Evolutionary conservation across 306 rosid genomes (phyloP).

Genomic region (Ammopiptanthus mongolicus): DNA sequence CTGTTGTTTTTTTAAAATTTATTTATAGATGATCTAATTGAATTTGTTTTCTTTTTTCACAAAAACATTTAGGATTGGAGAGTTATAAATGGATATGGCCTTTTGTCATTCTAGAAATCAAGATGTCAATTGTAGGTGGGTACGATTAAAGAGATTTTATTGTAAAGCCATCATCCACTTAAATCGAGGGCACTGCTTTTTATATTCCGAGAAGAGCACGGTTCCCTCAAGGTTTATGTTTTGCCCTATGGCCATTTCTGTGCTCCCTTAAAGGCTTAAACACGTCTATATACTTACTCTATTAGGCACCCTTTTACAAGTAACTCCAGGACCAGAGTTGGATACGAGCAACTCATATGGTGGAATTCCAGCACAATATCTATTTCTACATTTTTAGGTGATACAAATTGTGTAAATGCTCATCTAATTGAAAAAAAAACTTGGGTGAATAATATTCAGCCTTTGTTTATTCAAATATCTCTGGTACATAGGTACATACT

Average conservation of each 20-base stretch:
- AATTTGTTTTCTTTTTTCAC: background rate
- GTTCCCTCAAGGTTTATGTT: slow-evolving; percentile 45
- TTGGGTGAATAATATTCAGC: background rate
- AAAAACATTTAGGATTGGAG: slow-evolving; percentile 2
- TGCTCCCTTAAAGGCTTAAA: slow-evolving; percentile 37
- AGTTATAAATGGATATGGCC: background rate
- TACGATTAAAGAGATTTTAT: background rate
- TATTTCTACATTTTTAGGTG: background rate
- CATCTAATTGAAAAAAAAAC: background rate
- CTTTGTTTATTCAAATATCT: background rate
- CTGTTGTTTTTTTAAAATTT: background rate
- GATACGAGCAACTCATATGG: slow-evolving; percentile 17
- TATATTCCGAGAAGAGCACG: slow-evolving; percentile 42
- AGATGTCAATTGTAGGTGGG: background rate
- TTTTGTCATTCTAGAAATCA: background rate
- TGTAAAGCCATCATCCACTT: background rate
- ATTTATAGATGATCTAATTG: background rate
- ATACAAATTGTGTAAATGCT: background rate
- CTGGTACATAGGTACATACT: background rate
- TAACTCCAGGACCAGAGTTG: slow-evolving; percentile 10
- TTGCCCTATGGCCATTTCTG: slow-evolving; percentile 37
- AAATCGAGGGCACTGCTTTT: background rate
- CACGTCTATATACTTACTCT: background rate
- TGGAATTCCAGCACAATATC: background rate
- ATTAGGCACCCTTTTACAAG: slow-evolving; percentile 1